Evolutionary conservation across 1,284 basidiomycete species (phyloP).

Genomic region (Volvariella volvacea): DNA sequence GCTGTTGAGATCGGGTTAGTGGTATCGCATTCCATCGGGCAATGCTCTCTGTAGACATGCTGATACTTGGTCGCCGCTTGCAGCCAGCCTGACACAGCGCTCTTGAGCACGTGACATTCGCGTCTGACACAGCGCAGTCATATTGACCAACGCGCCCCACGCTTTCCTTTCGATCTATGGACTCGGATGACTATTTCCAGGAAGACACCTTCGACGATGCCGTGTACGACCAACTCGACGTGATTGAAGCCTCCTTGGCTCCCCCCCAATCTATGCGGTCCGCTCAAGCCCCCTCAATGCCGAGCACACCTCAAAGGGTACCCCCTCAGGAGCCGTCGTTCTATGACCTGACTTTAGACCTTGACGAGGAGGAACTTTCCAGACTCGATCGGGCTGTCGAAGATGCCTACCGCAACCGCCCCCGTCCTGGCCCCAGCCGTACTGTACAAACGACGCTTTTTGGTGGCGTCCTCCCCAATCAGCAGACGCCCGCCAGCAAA

Average conservation of each 20-base stretch:
- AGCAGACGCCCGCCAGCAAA: constrained; percentile 24
- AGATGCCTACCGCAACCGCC: constrained; percentile 32
- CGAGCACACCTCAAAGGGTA: constrained; percentile 10
- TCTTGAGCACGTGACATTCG: too few relatives aligned
- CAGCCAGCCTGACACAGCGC: too few relatives aligned
- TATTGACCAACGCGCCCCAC: too few relatives aligned
- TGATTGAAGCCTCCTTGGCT: constrained; percentile 56
- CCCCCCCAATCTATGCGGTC: constrained; percentile 8
- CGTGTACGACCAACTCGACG: constrained; percentile 55
- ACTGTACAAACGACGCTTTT: constrained; percentile 61
- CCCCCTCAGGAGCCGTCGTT: constrained; percentile 27
- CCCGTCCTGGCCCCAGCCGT: constrained; percentile 27
- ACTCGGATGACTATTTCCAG: constrained; percentile 57
- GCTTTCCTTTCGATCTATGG: constrained; percentile 41
- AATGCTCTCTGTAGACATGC: constrained; percentile 58
- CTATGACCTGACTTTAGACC: constrained; percentile 48
- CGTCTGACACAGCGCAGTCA: too few relatives aligned
- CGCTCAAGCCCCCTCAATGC: background rate
- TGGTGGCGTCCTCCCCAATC: constrained; percentile 40
- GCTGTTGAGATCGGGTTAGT: constrained; percentile 25
- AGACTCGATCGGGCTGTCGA: constrained; percentile 46
- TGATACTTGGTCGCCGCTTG: background rate
- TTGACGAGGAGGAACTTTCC: constrained; percentile 47
- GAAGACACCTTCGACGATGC: constrained; percentile 41
- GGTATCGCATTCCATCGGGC: constrained; percentile 70